Evolutionary conservation across 192 early-diverging fungal species (phyloP), one percentile per base, ranked within the genome.

Genomic region (Backusella luteola): DNA sequence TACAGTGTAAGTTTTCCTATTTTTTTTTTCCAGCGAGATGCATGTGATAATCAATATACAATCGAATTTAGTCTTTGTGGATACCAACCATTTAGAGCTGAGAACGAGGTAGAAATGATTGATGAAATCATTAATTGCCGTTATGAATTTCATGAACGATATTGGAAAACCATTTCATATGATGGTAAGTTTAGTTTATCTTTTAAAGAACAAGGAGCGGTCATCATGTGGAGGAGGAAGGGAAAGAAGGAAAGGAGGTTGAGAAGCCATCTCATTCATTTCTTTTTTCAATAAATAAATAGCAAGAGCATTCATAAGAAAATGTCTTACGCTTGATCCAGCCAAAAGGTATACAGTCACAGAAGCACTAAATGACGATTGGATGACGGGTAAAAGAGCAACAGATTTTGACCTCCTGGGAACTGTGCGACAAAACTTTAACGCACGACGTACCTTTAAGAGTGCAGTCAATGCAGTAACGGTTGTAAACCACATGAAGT

Each of bases 351-450:
- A 92, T 83, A 95, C 95, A 5, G 93, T 91, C 15, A 85, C 83
- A 11, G 87, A 96, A 77, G 96, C 96, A 1, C 85, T 97, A 59
- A 76, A 86, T 42, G 94, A 98, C 84, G 91, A 88, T 17, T 98
- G 95, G 95, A 86, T 96, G 73, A 87, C 85, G 19, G 89, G 86
- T 36, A 77, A 85, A 67, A 80, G 77, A 6, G 91, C 84, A 67
- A 83, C 79, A 7, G 90, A 91, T 39, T 85, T 88, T 29, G 95
- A 98, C 80, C 88, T 98, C 49, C 84, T 98, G 63, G 94, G 91
- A 41, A 87, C 90, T 38, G 93, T 97, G 68, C 89, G 89, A 29
- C 86, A 94, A 63, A 91, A 93, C 66, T 94, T 92, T 78, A 88
- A 93, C 69, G 89, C 90, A 29, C 83, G 84, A 67, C 81, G 77